These are phyloP conservation scores for Leccinum disarticulatum DNA, from an alignment of 768 basidiomycete species.

Conservation along the genomic window DNA sequence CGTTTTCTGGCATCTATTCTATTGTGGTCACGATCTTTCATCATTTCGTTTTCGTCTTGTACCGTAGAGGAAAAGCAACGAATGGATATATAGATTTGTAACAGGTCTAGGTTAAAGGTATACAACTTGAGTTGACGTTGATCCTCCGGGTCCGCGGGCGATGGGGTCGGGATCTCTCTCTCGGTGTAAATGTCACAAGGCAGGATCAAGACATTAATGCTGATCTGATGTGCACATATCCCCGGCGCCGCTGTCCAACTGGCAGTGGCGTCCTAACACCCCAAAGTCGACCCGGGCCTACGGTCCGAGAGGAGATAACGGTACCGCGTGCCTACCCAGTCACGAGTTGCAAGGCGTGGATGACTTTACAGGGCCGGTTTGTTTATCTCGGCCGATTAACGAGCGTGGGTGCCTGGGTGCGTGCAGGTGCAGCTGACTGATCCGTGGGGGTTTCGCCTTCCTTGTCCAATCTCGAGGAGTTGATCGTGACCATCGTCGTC, in stretches of 20 bases:
- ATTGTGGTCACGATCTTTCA: background rate
- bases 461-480: background rate
- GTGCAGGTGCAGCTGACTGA: background rate
- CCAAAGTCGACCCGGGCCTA: background rate
- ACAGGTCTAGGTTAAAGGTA: background rate
- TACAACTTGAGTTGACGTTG: background rate
- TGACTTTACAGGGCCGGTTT: background rate
- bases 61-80: conserved; percentile 3
- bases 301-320: background rate
- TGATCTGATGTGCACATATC: background rate
- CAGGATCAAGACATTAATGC: background rate
- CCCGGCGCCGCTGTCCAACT: background rate
- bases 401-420: background rate
- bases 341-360: background rate
- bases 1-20: background rate
- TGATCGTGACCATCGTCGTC: background rate
- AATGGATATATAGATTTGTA: background rate
- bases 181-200: background rate
- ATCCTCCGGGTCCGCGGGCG: too few species aligned
- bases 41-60: conserved; percentile 3
- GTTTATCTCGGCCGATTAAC: background rate
- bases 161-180: background rate
- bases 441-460: background rate
- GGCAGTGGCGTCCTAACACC: background rate
- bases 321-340: background rate